Percentiles rank a stretch among this genome's conserved stretches.
Conservation (phyloP, 345 rosid genomes). For the Lumnitzera racemosa region DNA sequence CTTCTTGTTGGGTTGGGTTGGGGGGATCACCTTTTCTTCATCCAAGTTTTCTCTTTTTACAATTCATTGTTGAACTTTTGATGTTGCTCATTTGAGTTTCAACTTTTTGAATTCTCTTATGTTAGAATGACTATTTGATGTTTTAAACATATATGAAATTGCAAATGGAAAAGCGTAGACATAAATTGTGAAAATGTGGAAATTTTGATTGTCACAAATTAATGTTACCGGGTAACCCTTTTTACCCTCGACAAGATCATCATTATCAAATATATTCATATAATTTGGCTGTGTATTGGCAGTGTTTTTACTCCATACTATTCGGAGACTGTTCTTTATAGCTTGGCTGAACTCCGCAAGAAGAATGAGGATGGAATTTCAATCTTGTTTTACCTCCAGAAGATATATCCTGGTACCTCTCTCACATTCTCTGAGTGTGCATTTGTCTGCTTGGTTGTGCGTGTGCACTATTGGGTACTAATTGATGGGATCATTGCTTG, state of each 20-base stretch:
- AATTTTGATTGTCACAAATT: too few species aligned
- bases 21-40: too few species aligned
- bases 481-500: too few species aligned
- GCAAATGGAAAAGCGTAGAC: too few species aligned
- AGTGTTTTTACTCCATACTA: slow-evolving; percentile 98
- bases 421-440: background rate
- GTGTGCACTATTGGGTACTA: background rate
- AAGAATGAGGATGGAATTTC: slow-evolving; percentile 98
- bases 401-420: slow-evolving; percentile 86
- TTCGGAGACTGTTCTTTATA: slow-evolving; percentile 92
- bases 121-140: too few species aligned
- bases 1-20: background rate
- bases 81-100: too few species aligned
- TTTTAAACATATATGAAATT: too few species aligned
- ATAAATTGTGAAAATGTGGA: too few species aligned
- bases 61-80: too few species aligned
- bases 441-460: slow-evolving; percentile 1
- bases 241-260: background rate
- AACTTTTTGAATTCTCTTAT: too few species aligned
- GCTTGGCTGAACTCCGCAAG: slow-evolving; percentile 76
- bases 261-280: slow-evolving; percentile 13
- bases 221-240: too few species aligned
- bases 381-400: slow-evolving; percentile 91
- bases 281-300: slow-evolving; percentile 21
- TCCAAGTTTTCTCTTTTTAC: too few species aligned